Percentiles rank a stretch among this genome's conserved stretches.
Conservation (phyloP, 495 filamentous ascomycete species). For the Bacidia gigantensis region DNA sequence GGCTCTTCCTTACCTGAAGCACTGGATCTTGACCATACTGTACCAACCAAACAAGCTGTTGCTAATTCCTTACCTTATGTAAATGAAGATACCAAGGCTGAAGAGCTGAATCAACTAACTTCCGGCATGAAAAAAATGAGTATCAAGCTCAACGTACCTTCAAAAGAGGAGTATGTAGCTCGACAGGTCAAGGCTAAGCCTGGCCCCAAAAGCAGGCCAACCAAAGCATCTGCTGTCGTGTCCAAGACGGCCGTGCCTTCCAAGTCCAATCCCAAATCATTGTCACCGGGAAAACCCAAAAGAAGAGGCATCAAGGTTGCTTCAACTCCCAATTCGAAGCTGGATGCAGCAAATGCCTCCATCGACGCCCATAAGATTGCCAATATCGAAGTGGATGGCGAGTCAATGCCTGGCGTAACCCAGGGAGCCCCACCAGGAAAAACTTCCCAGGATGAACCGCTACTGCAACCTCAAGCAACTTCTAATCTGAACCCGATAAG, state of each 20-base stretch:
- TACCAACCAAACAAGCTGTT: slow-evolving; percentile 4
- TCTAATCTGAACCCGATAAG: too few relatives aligned
- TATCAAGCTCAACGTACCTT: slow-evolving; percentile 61
- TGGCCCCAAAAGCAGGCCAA: slow-evolving; percentile 21
- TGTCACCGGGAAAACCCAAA: background rate
- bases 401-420: too few relatives aligned
- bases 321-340: too few relatives aligned
- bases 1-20: slow-evolving; percentile 16
- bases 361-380: too few relatives aligned
- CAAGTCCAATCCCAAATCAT: slow-evolving; percentile 16
- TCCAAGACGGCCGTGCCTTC: slow-evolving; percentile 17
- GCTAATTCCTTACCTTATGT: slow-evolving; percentile 7
- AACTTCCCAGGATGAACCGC: too few relatives aligned
- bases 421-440: too few relatives aligned
- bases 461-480: too few relatives aligned
- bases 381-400: too few relatives aligned
- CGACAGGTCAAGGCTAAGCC: slow-evolving; percentile 31
- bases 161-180: slow-evolving; percentile 55
- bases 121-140: slow-evolving; percentile 51
- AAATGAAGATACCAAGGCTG: slow-evolving; percentile 20
- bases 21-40: background rate
- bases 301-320: too few relatives aligned
- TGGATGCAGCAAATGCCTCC: too few relatives aligned
- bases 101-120: slow-evolving; percentile 48
- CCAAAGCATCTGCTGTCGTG: slow-evolving; percentile 18